Percentiles rank a stretch among this genome's conserved stretches.
These are phyloP conservation scores for Tolypocladium tundrense DNA, from an alignment of 2,329 filamentous ascomycete genomes.

Conservation along the genomic window DNA sequence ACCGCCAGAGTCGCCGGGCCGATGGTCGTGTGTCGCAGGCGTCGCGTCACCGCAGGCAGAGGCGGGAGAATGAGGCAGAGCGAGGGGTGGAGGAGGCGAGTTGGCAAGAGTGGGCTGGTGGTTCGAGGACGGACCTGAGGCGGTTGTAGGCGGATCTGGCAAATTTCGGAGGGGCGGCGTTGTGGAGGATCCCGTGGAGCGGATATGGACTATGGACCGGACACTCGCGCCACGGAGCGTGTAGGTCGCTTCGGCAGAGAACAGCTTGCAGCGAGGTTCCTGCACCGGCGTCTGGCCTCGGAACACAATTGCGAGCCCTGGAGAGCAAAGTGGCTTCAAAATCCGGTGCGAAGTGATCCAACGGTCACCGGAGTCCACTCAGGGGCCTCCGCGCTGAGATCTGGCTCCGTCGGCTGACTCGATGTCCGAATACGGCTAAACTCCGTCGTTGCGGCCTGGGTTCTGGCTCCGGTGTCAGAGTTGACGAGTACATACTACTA, in stretches of 20 bases:
- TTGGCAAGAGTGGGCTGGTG: neutral
- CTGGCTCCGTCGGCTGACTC: neutral
- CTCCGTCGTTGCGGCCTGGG: neutral
- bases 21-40: neutral
- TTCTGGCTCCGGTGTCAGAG: neutral
- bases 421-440: conserved; percentile 1
- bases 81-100: neutral
- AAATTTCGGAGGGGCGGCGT: neutral
- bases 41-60: neutral
- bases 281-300: neutral
- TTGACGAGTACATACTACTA: no score
- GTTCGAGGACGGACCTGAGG: neutral
- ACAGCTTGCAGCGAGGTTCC: neutral
- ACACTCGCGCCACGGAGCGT: neutral
- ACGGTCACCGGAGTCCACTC: neutral
- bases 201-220: neutral
- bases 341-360: no score
- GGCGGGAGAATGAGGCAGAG: neutral
- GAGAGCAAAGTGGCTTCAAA: neutral
- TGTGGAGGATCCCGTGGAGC: neutral
- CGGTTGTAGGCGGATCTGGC: neutral
- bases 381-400: neutral
- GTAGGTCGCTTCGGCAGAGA: neutral
- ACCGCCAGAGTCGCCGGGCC: neutral
- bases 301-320: neutral